Conservation (phyloP, 352 stramenopile genomes). For the Pythium coloratum region DNA sequence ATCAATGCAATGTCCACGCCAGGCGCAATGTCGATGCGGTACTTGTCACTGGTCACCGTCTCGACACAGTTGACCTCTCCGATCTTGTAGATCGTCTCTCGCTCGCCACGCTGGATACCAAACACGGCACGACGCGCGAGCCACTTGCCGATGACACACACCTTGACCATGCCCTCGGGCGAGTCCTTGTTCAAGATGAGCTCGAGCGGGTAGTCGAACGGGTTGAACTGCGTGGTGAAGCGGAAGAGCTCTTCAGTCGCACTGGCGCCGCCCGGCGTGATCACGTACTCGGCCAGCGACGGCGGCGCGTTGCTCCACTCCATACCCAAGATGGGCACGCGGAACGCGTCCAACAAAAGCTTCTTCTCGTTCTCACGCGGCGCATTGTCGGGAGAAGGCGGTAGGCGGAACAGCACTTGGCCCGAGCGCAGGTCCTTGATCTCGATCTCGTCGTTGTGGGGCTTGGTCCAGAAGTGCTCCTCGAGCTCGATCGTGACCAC, state of each 20-base stretch:
- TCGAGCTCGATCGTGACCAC: constrained; percentile 7
- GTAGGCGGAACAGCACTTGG: constrained; percentile 8
- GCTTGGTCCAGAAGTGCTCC: constrained; percentile 11
- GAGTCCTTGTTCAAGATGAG: constrained; percentile 1
- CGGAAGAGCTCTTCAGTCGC: background rate
- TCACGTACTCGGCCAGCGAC: background rate
- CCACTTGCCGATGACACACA: constrained; percentile 14
- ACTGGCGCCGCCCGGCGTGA: background rate
- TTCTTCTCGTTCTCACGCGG: background rate
- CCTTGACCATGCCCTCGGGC: background rate
- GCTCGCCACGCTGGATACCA: constrained; percentile 7
- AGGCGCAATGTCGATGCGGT: constrained; percentile 1
- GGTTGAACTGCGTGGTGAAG: constrained; percentile 7
- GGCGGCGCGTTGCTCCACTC: constrained; percentile 3
- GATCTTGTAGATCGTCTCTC: background rate
- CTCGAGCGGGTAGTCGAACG: constrained; percentile 11
- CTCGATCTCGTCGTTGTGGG: constrained; percentile 7
- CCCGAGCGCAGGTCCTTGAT: constrained; percentile 8
- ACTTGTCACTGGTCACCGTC: background rate
- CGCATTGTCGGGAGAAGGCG: background rate
- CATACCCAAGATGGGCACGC: constrained; percentile 5
- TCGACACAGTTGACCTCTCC: background rate
- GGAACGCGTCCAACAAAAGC: constrained; percentile 10
- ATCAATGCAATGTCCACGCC: background rate
- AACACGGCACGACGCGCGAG: constrained; percentile 8